These are phyloP conservation scores for Dispira simplex DNA, from an alignment of 192 early-diverging fungal species.

Conservation along the genomic window DNA sequence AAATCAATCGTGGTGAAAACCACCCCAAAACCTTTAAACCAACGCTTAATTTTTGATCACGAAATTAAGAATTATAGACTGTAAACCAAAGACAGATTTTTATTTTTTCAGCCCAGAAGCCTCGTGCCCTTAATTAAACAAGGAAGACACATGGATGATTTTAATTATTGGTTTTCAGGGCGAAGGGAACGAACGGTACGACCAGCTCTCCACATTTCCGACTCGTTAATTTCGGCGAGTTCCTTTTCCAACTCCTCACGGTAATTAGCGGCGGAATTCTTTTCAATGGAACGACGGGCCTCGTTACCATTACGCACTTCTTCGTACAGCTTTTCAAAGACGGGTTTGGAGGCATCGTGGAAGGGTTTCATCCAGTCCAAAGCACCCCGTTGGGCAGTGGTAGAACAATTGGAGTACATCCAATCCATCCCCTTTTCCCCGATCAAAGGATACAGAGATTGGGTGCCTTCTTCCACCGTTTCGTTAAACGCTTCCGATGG, in stretches of 20 bases:
- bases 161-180: conserved; percentile 61
- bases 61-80: too few relatives aligned
- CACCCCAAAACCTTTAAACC: too few relatives aligned
- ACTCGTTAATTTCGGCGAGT: conserved; percentile 72
- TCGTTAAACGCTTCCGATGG: conserved; percentile 99
- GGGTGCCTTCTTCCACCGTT: conserved; percentile 97
- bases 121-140: too few relatives aligned
- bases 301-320: conserved; percentile 77
- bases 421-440: conserved; percentile 94
- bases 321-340: conserved; percentile 83
- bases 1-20: too few relatives aligned
- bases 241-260: conserved; percentile 83
- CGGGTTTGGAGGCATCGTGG: conserved; percentile 82
- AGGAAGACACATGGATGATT: too few relatives aligned
- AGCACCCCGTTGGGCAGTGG: conserved; percentile 90
- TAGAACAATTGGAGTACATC: conserved; percentile 98
- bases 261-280: conserved; percentile 86
- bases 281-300: conserved; percentile 65
- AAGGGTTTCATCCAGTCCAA: conserved; percentile 95
- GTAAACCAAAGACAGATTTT: too few relatives aligned
- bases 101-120: too few relatives aligned
- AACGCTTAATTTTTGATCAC: too few relatives aligned
- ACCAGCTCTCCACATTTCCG: conserved; percentile 89
- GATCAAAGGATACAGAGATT: conserved; percentile 93
- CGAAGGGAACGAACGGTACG: conserved; percentile 74